Evolutionary conservation across 2,329 filamentous ascomycete species (phyloP).

Genomic region (Penicillium brevicompactum): DNA sequence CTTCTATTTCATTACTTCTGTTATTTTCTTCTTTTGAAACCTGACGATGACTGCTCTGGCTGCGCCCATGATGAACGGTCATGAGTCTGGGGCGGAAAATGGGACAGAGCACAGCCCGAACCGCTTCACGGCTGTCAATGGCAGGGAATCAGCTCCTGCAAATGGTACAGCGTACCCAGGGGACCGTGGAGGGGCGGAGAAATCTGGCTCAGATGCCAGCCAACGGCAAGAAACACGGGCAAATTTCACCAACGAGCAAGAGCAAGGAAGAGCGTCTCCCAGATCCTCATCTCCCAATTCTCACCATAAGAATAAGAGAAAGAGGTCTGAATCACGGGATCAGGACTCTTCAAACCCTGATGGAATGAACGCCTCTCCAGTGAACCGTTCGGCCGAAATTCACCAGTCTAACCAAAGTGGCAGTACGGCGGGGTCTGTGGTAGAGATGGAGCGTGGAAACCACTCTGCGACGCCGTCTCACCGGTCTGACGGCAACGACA

Average conservation of each 20-base stretch:
- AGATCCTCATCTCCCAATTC: constrained; percentile 27
- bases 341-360: constrained; percentile 36
- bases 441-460: constrained; percentile 21
- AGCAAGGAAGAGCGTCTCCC: constrained; percentile 24
- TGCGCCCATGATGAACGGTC: constrained; percentile 34
- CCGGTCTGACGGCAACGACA: constrained; percentile 35
- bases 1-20: constrained; percentile 6
- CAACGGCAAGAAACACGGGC: constrained; percentile 5
- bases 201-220: constrained; percentile 1
- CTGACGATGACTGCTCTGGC: constrained; percentile 40
- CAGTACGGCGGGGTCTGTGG: constrained; percentile 18
- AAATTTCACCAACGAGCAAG: constrained; percentile 18
- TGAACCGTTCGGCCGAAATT: constrained; percentile 39
- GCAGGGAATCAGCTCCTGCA: constrained; percentile 33
- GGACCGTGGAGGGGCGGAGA: constrained; percentile 8
- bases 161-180: not conserved
- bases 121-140: constrained; percentile 51
- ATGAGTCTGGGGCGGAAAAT: constrained; percentile 37
- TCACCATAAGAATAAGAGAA: constrained; percentile 60
- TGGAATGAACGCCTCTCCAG: constrained; percentile 41
- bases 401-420: constrained; percentile 24
- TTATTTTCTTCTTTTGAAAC: constrained; percentile 1
- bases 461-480: constrained; percentile 22
- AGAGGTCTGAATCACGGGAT: constrained; percentile 68
- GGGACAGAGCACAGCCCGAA: constrained; percentile 46